Percentiles rank a stretch among this genome's conserved stretches.
These are phyloP conservation scores for Gossypium arboreum DNA, from an alignment of 345 rosid genomes.

Conservation along the genomic window DNA sequence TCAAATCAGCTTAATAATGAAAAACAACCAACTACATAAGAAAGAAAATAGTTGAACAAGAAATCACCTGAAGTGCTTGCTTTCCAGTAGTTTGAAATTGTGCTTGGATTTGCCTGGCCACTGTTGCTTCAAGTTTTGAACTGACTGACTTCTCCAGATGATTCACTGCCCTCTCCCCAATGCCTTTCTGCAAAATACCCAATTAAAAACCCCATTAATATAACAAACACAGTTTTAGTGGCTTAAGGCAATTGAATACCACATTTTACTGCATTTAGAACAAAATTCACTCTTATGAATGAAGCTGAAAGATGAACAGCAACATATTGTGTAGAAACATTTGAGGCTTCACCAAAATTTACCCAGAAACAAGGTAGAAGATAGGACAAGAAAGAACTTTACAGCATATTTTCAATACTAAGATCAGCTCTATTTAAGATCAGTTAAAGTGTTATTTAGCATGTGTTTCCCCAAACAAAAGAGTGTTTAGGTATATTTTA, in stretches of 20 bases:
- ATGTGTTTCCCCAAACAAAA: background rate
- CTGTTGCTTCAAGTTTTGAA: constrained; percentile 57
- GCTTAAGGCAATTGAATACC: background rate
- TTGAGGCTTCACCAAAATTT: background rate
- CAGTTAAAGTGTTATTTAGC: background rate
- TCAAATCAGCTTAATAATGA: background rate
- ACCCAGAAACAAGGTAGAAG: background rate
- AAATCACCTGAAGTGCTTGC: constrained; percentile 69
- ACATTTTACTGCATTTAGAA: constrained; percentile 1
- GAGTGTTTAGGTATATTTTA: background rate
- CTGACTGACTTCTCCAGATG: constrained; percentile 61
- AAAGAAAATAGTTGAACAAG: background rate
- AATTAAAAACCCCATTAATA: constrained; percentile 10
- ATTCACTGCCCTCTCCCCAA: constrained; percentile 59
- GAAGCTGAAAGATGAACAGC: background rate
- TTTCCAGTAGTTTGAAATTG: constrained; percentile 74
- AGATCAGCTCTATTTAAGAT: background rate
- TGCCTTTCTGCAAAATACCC: constrained; percentile 55
- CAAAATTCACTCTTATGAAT: constrained; percentile 1
- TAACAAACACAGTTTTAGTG: background rate
- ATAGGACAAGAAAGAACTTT: background rate
- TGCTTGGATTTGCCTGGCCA: constrained; percentile 68
- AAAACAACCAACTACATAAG: background rate
- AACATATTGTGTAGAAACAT: background rate
- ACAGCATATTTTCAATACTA: background rate